Conservation (phyloP, 257 asterid genomes). For the Capsicum pubescens region DNA sequence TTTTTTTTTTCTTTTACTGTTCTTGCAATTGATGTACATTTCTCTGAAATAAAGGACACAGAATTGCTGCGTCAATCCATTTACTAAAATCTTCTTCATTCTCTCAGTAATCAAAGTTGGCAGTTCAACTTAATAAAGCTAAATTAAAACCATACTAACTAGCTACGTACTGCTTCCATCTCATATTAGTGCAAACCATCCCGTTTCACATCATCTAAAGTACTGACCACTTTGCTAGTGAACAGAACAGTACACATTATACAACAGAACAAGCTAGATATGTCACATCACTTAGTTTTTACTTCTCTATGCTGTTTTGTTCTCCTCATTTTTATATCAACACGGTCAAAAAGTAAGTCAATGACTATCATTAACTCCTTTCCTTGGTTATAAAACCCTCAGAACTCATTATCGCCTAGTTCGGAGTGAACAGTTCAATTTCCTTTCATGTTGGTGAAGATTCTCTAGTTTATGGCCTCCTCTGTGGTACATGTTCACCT, state of each 20-base stretch:
- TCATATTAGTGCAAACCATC: not conserved
- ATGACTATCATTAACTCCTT: not conserved
- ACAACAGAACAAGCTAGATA: conserved; percentile 21
- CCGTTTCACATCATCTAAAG: conserved; percentile 9
- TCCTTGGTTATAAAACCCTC: not conserved
- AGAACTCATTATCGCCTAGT: not conserved
- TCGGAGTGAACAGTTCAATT: not conserved
- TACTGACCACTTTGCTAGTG: not conserved
- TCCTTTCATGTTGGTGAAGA: conserved; percentile 11
- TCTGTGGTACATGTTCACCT: not conserved
- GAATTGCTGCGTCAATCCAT: not conserved
- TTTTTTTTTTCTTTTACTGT: conserved; percentile 9
- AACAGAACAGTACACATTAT: conserved; percentile 1
- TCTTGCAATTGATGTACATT: not conserved
- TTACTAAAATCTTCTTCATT: not conserved
- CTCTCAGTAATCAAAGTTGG: not conserved
- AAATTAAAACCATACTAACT: not conserved
- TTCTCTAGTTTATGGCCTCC: not conserved
- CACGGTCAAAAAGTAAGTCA: not conserved
- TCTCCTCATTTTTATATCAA: not conserved
- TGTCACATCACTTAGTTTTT: not conserved
- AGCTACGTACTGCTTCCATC: not conserved
- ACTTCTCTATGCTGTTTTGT: not conserved
- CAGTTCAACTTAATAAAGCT: not conserved
- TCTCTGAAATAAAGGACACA: conserved; percentile 4